Conservation (phyloP, 345 rosid species). For the Cardamine chenopodiifolia region DNA sequence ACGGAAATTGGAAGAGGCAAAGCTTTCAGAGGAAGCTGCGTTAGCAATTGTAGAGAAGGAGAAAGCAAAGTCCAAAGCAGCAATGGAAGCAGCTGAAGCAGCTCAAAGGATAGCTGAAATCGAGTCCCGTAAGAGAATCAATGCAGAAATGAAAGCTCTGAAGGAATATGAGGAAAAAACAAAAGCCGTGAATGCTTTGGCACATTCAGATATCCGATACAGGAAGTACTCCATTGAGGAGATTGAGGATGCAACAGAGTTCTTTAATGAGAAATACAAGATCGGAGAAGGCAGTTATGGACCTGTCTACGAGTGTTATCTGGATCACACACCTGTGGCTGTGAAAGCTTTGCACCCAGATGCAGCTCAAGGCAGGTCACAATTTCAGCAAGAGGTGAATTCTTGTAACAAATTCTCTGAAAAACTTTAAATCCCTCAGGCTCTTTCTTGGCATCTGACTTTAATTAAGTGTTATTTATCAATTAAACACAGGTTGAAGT, state of each 20-base stretch:
- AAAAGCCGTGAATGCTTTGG: slow-evolving; percentile 62
- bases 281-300: slow-evolving; percentile 98
- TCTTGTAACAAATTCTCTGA: slow-evolving; percentile 15
- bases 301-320: slow-evolving; percentile 73
- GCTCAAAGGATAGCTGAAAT: slow-evolving; percentile 78
- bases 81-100: slow-evolving; percentile 86
- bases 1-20: slow-evolving; percentile 69
- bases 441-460: slow-evolving; percentile 14
- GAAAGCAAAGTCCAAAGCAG: slow-evolving; percentile 80
- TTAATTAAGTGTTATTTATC: slow-evolving; percentile 4
- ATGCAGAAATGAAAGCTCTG: slow-evolving; percentile 77
- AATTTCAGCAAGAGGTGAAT: slow-evolving; percentile 89
- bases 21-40: slow-evolving; percentile 77
- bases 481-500: slow-evolving; percentile 67
- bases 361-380: slow-evolving; percentile 90
- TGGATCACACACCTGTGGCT: slow-evolving; percentile 88
- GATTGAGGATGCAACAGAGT: slow-evolving; percentile 82
- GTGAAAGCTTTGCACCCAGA: slow-evolving; percentile 84
- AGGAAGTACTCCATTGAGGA: slow-evolving; percentile 81
- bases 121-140: slow-evolving; percentile 68
- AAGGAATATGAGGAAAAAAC: slow-evolving; percentile 73
- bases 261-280: slow-evolving; percentile 59
- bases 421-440: background rate
- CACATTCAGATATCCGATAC: slow-evolving; percentile 61
- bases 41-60: slow-evolving; percentile 75